phyloP scores from a whole-genome alignment of 2,329 filamentous ascomycete species.

The Pleurostoma richardsiae region DNA sequence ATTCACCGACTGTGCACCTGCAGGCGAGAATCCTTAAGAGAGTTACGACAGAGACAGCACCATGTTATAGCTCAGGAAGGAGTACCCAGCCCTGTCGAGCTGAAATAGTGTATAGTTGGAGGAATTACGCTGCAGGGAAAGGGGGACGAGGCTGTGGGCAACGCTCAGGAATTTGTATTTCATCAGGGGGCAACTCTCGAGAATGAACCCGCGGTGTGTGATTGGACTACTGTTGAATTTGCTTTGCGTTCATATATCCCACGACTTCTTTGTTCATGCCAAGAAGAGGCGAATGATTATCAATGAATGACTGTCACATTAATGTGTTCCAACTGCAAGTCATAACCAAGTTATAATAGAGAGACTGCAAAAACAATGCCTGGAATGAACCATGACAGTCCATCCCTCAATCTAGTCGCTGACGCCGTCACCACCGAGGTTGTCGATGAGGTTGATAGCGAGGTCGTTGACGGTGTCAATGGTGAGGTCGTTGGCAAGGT shows the following conservation, averaged over 20 bases:
- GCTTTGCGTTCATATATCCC: no score
- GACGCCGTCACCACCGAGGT: constrained; percentile 5
- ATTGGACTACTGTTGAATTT: no score
- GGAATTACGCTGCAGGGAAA: no score
- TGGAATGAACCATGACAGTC: constrained; percentile 1
- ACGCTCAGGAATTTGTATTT: no score
- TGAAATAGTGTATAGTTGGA: no score
- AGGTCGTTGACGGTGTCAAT: not conserved
- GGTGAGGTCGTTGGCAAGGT: constrained; percentile 1
- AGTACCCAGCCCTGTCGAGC: no score
- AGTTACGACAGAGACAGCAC: no score
- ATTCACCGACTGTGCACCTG: not conserved
- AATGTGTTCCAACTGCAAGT: not conserved
- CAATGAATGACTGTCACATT: not conserved
- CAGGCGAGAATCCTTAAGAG: not conserved
- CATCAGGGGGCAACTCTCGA: no score
- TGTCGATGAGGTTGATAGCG: constrained; percentile 2
- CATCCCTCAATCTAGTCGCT: not conserved
- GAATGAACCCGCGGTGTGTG: no score
- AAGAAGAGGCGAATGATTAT: constrained; percentile 1
- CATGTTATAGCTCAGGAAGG: no score
- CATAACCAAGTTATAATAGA: not conserved
- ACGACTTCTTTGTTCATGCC: no score
- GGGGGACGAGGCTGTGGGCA: no score
- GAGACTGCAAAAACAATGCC: constrained; percentile 1